Conservation (phyloP, 495 filamentous ascomycete genomes). For the Aspergillus heteromorphus region DNA sequence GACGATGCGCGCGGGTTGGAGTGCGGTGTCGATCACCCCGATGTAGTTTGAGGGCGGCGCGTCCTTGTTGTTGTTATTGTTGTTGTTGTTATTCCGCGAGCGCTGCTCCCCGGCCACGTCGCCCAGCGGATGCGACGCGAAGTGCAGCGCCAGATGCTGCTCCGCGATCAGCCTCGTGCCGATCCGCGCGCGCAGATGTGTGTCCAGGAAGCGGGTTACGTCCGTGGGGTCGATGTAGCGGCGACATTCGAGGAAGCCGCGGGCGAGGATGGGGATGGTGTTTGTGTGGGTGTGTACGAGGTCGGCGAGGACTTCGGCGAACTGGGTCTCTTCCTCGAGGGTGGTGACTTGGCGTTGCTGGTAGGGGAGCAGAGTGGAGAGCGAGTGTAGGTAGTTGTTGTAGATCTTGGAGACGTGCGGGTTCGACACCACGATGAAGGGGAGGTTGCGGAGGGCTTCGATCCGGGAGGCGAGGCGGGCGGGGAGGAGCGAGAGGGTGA, state of each 20-base stretch:
- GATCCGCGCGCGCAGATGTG: constrained; percentile 88
- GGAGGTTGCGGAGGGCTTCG: constrained; percentile 83
- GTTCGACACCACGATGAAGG: constrained; percentile 96
- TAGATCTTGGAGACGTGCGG: constrained; percentile 89
- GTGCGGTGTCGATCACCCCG: constrained; percentile 91
- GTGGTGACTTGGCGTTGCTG: constrained; percentile 70
- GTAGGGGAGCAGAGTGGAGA: constrained; percentile 83
- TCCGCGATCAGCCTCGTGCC: constrained; percentile 92
- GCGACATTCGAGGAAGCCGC: constrained; percentile 86
- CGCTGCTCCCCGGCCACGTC: constrained; percentile 23
- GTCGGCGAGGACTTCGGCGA: constrained; percentile 87
- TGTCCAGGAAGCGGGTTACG: constrained; percentile 87
- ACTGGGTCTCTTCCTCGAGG: constrained; percentile 81
- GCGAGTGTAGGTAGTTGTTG: constrained; percentile 87
- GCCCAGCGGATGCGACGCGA: constrained; percentile 67
- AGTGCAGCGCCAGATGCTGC: constrained; percentile 92
- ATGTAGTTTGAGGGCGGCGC: constrained; percentile 67
- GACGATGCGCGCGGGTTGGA: constrained; percentile 76
- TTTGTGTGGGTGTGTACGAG: constrained; percentile 89
- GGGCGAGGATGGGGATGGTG: constrained; percentile 87
- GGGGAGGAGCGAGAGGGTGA: constrained; percentile 87
- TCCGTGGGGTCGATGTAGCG: constrained; percentile 76
- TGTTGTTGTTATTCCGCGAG: constrained; percentile 20
- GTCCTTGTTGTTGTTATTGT: constrained; percentile 36
- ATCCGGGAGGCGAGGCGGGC: constrained; percentile 93